Base-by-base conservation (phyloP, 495 filamentous ascomycete species). In the Lentithecium fluviatile region DNA sequence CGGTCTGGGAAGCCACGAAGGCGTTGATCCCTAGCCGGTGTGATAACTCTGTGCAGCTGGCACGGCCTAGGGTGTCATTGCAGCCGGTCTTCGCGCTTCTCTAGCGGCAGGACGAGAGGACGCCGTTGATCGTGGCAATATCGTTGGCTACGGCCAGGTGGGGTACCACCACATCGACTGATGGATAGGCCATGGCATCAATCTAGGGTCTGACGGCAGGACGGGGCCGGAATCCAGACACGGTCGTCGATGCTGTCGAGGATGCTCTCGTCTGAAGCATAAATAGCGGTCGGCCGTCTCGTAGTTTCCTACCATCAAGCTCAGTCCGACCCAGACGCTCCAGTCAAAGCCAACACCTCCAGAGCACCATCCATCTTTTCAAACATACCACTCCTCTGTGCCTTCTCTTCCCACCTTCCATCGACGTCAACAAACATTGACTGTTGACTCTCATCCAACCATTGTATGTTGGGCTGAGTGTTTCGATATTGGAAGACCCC, bases 31-130 rank as follows among this genome's bases (percentile, higher is more conserved):
- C 58, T 62, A 68, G 68, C 58, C 50, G 23, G 62, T 70, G 67
- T 70, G 68, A 68, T 62, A 63, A 62, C 51, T 60, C 38, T 56
- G 58, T 65, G 65, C 65, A 65, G 52, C 53, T 59, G 56, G 52
- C 56, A 60, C 65, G 51, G 65, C 55, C 57, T 70, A 70, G 64
- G 67, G 67, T 70, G 62, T 61, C 62, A 68, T 70, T 55, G 65
- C 65, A 68, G 57, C 65, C 52, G 56, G 68, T 48, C 55, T 59
- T 42, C 56, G 50, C 49, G 46, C 45, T 62, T 36, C 56, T 65
- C 47, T 67, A 67, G 64, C 64, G 65, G 52, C 64, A 67, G 55
- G 62, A 62, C 26, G 68, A 62, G 40, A 65, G 56, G 55, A 51
- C 38, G 57, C 61, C 65, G 62, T 62, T 62, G 60, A 68, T 68